A percentile compares a stretch with the other conserved stretches of the same genome.
Conservation (phyloP, 2,329 filamentous ascomycete genomes). For the Ophiognomonia clavigignenti-juglandacearum region DNA sequence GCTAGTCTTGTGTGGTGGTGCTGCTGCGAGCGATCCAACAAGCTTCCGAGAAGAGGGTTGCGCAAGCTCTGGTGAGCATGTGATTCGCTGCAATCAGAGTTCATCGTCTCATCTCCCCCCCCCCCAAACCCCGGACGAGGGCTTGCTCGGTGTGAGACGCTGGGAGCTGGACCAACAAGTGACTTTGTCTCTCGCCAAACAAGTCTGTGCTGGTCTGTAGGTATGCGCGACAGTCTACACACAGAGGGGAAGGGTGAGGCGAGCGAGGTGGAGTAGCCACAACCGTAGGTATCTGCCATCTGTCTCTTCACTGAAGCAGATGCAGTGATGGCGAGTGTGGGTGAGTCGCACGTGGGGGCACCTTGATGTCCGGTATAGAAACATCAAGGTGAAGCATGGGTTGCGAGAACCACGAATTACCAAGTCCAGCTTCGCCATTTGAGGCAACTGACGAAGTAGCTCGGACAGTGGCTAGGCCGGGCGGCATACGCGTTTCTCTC, state of each 20-base stretch:
- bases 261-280: no score
- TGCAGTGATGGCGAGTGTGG: not conserved
- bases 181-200: no score
- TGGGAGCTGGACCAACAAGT: not conserved
- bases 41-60: slow-evolving; percentile 7
- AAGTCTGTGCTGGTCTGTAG: not conserved
- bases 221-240: no score
- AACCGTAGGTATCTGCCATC: not conserved
- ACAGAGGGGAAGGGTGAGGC: no score
- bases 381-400: no score
- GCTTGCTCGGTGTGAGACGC: slow-evolving; percentile 1
- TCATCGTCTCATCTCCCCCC: slow-evolving; percentile 9
- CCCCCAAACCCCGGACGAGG: not conserved
- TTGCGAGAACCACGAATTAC: slow-evolving; percentile 2
- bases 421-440: slow-evolving; percentile 7
- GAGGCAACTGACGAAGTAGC: not conserved
- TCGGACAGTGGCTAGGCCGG: not conserved
- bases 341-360: slow-evolving; percentile 2
- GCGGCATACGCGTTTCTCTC: not conserved
- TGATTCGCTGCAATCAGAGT: slow-evolving; percentile 12
- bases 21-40: slow-evolving; percentile 1
- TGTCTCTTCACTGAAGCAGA: not conserved
- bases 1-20: not conserved
- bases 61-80: not conserved
- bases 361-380: slow-evolving; percentile 10